These are phyloP conservation scores for Pyrrhoderma noxium DNA, from an alignment of 1,284 basidiomycete genomes.

Conservation along the genomic window DNA sequence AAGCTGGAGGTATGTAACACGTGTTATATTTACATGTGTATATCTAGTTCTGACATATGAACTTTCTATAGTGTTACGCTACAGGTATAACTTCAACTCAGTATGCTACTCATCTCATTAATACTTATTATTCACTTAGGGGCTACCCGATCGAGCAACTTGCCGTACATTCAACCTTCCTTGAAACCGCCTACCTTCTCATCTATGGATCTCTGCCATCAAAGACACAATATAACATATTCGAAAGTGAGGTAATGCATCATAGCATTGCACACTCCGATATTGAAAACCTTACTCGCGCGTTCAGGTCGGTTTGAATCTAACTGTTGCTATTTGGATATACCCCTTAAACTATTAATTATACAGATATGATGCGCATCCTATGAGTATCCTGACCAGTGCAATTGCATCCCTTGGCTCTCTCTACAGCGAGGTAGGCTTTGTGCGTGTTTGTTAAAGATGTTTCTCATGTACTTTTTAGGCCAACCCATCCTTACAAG, in stretches of 20 bases:
- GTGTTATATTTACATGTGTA: constrained; percentile 1
- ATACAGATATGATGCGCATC: constrained; percentile 75
- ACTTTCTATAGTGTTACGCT: constrained; percentile 50
- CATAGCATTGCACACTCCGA: constrained; percentile 75
- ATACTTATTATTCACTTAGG: constrained; percentile 31
- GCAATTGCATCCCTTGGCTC: constrained; percentile 82
- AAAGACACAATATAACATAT: constrained; percentile 50
- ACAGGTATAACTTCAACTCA: constrained; percentile 56
- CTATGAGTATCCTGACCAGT: constrained; percentile 82
- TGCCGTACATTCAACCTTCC: constrained; percentile 67
- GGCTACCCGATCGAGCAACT: constrained; percentile 92
- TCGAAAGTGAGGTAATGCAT: constrained; percentile 69
- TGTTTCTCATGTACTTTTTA: constrained; percentile 11
- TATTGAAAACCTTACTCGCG: constrained; percentile 71
- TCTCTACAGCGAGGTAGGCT: constrained; percentile 77
- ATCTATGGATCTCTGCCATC: constrained; percentile 80
- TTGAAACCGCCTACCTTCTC: constrained; percentile 80
- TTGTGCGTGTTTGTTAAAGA: too few species aligned
- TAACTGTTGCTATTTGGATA: background rate
- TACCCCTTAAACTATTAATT: background rate
- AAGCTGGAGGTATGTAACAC: constrained; percentile 60
- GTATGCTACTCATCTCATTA: too few species aligned
- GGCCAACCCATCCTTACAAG: constrained; percentile 32
- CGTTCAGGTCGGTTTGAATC: constrained; percentile 51
- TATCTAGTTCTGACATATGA: background rate